Percentiles rank a stretch among this genome's conserved stretches.
Conservation (phyloP, 352 stramenopile genomes). For the Aphanomyces euteiches region DNA sequence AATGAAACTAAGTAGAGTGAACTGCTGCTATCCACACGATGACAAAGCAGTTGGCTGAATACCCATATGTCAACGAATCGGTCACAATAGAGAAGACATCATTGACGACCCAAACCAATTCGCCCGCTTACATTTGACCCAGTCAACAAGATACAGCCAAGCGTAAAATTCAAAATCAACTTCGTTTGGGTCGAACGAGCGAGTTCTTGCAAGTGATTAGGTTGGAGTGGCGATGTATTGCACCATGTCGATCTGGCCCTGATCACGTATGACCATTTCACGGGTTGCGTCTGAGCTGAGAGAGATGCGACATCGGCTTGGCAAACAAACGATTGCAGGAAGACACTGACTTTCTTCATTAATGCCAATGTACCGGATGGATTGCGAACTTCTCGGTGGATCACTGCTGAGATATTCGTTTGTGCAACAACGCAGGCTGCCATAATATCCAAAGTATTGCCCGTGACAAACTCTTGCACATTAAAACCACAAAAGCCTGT, state of each 20-base stretch:
- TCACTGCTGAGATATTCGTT: not conserved
- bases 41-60: too few species aligned
- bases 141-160: constrained; percentile 23
- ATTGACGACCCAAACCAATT: too few species aligned
- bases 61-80: too few species aligned
- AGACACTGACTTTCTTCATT: not conserved
- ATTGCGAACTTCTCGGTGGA: not conserved
- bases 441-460: not conserved
- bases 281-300: not conserved
- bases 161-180: constrained; percentile 9
- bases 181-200: not conserved
- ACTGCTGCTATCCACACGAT: too few species aligned
- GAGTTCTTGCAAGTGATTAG: not conserved
- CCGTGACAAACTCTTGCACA: not conserved
- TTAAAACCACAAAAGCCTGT: not conserved
- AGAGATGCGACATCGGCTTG: not conserved
- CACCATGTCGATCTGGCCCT: not conserved
- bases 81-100: too few species aligned
- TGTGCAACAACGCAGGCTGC: not conserved
- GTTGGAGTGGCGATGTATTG: not conserved
- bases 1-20: too few species aligned
- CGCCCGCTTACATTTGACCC: not conserved
- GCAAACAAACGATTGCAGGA: not conserved
- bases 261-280: not conserved
- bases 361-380: not conserved